These are phyloP conservation scores for Trametes polyzona DNA, from an alignment of 1,284 basidiomycete species.

Conservation along the genomic window DNA sequence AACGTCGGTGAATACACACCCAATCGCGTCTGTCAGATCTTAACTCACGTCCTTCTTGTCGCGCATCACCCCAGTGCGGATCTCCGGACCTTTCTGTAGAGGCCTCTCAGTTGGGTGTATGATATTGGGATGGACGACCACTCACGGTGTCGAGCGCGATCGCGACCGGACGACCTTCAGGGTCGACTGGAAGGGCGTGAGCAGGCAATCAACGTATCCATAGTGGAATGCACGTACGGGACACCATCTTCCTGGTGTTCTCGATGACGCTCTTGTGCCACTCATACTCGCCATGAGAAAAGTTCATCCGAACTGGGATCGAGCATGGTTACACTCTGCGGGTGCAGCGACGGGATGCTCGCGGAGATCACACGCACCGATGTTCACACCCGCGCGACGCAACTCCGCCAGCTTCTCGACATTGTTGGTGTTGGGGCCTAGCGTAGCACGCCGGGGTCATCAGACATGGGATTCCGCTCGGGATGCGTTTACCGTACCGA, in stretches of 20 bases:
- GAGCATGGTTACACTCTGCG: slow-evolving; percentile 9
- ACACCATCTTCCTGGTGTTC: slow-evolving; percentile 88
- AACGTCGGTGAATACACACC: background rate
- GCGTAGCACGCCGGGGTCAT: slow-evolving; percentile 12
- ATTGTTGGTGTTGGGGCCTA: slow-evolving; percentile 91
- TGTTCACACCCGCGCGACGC: slow-evolving; percentile 90
- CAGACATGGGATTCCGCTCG: slow-evolving; percentile 14
- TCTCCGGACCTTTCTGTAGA: slow-evolving; percentile 95
- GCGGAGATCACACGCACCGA: slow-evolving; percentile 64
- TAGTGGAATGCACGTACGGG: slow-evolving; percentile 50
- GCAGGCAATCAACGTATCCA: slow-evolving; percentile 1
- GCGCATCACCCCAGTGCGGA: slow-evolving; percentile 95
- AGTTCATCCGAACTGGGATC: slow-evolving; percentile 94
- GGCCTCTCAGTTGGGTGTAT: background rate
- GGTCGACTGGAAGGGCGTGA: slow-evolving; percentile 42
- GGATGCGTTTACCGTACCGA: slow-evolving; percentile 58
- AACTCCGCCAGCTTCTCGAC: slow-evolving; percentile 85
- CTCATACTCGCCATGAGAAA: slow-evolving; percentile 95
- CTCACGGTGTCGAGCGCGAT: slow-evolving; percentile 96
- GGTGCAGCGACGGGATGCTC: background rate
- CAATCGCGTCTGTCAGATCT: background rate
- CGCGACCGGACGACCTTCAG: slow-evolving; percentile 87
- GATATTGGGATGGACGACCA: slow-evolving; percentile 13
- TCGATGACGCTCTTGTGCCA: slow-evolving; percentile 98
- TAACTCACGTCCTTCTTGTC: slow-evolving; percentile 82